Base-by-base conservation (phyloP, 2,329 filamentous ascomycete genomes). In the Zymoseptoria passerinii region DNA sequence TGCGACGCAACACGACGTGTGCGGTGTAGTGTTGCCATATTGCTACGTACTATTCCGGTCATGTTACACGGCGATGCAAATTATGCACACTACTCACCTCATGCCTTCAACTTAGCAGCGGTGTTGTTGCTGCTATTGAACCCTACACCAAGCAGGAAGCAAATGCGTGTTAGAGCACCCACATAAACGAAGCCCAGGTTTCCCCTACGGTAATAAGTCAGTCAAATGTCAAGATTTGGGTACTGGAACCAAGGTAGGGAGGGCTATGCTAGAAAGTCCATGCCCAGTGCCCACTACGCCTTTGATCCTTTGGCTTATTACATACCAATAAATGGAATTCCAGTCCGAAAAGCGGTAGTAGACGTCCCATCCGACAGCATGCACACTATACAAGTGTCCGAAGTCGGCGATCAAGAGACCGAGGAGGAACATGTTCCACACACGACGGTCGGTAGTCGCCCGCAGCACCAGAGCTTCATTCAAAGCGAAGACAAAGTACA, bases 381-480 rank as follows among this genome's bases (percentile, higher is more conserved):
- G 74, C 59, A 91, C 79, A 40, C 83, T 84, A 72, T 85, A 88
- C 57, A 92, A 74, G 72, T 92, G 89, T 3, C 88, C 89, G 35
- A 90, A 71, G 71, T 92, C 89, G n/a, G 87, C 89, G 16, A 92
- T 71, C 29, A 92, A 78, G 59, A 92, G 75, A 44, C 81, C 84
- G 51, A 86, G 74, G 4, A 92, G 76, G 27, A 92, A 77, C 1
- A 82, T 78, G 63, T 76, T 79, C 89, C 89, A 92, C 58, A 92
- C 88, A 23, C 78, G 77, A 35, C 86, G 68, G 74, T 91, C 85
- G 53, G 76, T 75, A 6, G 88, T 89, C 16, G 82, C 79, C 49
- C 89, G 84, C 63, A 92, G 79, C 10, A 92, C 85, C 23, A 90
- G 74, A 1, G 87, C 87, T 74, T 94, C 88, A 74, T 88, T 90